These are phyloP conservation scores for Geotrichum macrosporum DNA, from an alignment of 1,139 yeast species.

Conservation along the genomic window DNA sequence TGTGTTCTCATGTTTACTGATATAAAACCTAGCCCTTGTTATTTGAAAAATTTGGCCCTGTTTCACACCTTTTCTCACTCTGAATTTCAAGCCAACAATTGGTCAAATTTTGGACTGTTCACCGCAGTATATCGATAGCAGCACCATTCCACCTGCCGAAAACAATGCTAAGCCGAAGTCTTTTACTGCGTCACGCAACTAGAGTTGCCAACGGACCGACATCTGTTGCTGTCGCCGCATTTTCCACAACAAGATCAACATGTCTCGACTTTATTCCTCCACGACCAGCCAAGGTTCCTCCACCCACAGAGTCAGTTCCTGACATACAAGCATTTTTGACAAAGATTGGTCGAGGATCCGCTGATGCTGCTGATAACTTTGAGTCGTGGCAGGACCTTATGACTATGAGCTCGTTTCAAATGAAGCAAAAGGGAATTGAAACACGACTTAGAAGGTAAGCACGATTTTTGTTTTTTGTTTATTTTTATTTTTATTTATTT, in stretches of 20 bases:
- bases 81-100: background rate
- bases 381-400: conserved; percentile 73
- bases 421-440: conserved; percentile 81
- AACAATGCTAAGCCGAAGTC: background rate
- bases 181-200: background rate
- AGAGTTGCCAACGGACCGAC: background rate
- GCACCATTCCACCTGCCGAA: background rate
- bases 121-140: background rate
- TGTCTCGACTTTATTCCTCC: conserved; percentile 8
- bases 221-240: background rate
- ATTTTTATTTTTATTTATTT: no score
- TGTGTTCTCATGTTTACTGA: background rate
- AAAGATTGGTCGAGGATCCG: conserved; percentile 69
- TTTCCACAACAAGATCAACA: conserved; percentile 10
- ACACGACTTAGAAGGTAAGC: conserved; percentile 60
- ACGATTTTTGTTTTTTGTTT: background rate
- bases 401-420: conserved; percentile 47
- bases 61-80: background rate
- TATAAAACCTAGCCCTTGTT: background rate
- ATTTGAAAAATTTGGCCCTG: background rate
- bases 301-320: conserved; percentile 53
- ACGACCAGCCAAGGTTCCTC: conserved; percentile 36
- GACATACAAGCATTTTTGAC: conserved; percentile 68
- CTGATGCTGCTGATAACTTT: conserved; percentile 65
- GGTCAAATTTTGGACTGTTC: background rate